Evolutionary conservation across 1,284 basidiomycete species (phyloP).

Genomic region (Xerocomus nothofagi): DNA sequence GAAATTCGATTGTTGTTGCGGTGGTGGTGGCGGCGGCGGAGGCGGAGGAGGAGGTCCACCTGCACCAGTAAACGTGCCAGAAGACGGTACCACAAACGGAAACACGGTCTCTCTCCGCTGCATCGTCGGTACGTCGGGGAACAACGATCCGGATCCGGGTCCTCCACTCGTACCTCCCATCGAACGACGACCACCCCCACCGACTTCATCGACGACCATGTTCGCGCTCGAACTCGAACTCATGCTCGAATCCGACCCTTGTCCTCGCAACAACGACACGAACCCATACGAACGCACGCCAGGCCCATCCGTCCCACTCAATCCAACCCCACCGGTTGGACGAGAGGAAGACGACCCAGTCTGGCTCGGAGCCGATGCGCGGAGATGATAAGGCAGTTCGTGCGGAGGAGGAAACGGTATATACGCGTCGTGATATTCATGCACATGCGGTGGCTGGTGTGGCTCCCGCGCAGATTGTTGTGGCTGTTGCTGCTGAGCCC

Average conservation of each 20-base stretch:
- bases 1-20: not conserved
- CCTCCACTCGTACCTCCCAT: not conserved
- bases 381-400: slow-evolving; percentile 10
- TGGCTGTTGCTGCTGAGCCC: slow-evolving; percentile 15
- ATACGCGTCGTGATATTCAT: slow-evolving; percentile 9
- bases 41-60: not conserved
- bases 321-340: not conserved
- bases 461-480: slow-evolving; percentile 3
- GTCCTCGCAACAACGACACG: slow-evolving; percentile 15
- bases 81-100: slow-evolving; percentile 10
- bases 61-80: slow-evolving; percentile 8
- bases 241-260: slow-evolving; percentile 18
- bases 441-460: not conserved
- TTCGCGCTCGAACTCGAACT: slow-evolving; percentile 11
- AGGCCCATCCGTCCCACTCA: slow-evolving; percentile 6
- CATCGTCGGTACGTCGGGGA: slow-evolving; percentile 12
- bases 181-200: slow-evolving; percentile 8
- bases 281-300: slow-evolving; percentile 18
- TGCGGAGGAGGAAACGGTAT: slow-evolving; percentile 4
- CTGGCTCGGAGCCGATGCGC: slow-evolving; percentile 6
- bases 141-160: not conserved
- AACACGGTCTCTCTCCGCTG: slow-evolving; percentile 14
- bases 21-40: not conserved
- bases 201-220: slow-evolving; percentile 15
- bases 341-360: slow-evolving; percentile 7